phyloP scores from a whole-genome alignment of 2,329 filamentous ascomycete species.

The Beauveria brongniartii region DNA sequence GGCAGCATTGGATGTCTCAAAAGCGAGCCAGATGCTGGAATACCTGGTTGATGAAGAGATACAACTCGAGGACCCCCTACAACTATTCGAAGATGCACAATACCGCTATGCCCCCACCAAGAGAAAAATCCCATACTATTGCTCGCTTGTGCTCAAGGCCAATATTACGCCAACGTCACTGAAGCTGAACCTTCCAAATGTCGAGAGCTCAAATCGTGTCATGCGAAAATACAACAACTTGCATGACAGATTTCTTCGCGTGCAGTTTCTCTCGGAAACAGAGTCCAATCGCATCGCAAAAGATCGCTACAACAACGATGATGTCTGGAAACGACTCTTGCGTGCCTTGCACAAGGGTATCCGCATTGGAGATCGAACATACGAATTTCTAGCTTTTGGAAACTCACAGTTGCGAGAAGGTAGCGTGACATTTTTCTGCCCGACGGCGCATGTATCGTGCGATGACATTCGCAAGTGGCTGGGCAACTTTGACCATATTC shows the following conservation, averaged over 20 bases:
- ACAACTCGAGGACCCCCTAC: constrained; percentile 50
- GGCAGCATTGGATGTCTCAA: constrained; percentile 30
- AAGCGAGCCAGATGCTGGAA: constrained; percentile 63
- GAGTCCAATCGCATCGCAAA: constrained; percentile 46
- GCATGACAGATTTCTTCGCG: constrained; percentile 74
- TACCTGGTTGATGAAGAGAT: constrained; percentile 59
- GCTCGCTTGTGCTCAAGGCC: constrained; percentile 66
- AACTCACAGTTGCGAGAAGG: constrained; percentile 93
- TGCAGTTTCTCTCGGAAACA: constrained; percentile 83
- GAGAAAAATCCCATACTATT: constrained; percentile 52
- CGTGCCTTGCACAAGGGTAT: constrained; percentile 71
- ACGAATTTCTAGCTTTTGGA: constrained; percentile 86
- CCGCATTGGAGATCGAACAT: constrained; percentile 69
- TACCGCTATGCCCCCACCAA: not conserved
- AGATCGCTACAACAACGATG: constrained; percentile 51
- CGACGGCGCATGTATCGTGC: constrained; percentile 57
- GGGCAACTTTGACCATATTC: constrained; percentile 76
- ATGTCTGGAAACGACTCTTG: constrained; percentile 66
- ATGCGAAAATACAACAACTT: constrained; percentile 61
- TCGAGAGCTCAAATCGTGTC: constrained; percentile 85
- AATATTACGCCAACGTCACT: constrained; percentile 79
- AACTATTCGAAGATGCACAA: not conserved
- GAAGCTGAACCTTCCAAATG: constrained; percentile 64
- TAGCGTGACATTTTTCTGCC: constrained; percentile 86
- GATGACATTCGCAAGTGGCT: constrained; percentile 77